Conservation (phyloP, 2,329 filamentous ascomycete genomes). For the Tolypocladium inflatum region DNA sequence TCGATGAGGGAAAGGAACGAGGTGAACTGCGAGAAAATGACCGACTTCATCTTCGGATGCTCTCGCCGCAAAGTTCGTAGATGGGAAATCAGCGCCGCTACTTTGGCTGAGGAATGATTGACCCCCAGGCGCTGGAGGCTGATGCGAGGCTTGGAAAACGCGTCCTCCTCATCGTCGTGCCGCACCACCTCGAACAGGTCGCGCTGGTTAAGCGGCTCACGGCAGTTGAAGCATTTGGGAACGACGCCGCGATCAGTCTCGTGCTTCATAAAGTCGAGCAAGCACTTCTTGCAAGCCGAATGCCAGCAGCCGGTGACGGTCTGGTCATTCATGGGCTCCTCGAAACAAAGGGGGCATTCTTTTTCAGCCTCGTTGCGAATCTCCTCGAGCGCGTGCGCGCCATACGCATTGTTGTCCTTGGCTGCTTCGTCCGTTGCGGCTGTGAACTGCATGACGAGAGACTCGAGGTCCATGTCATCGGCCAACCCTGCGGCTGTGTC, state of each 20-base stretch:
- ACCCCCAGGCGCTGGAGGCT: slow-evolving; percentile 51
- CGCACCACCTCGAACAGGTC: slow-evolving; percentile 90
- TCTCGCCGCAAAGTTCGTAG: slow-evolving; percentile 59
- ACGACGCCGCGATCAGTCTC: slow-evolving; percentile 67
- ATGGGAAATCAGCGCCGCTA: slow-evolving; percentile 67
- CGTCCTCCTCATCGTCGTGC: slow-evolving; percentile 53
- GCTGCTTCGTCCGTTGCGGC: slow-evolving; percentile 53
- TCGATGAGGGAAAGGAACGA: slow-evolving; percentile 90
- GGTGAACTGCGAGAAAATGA: slow-evolving; percentile 96
- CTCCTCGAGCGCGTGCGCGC: slow-evolving; percentile 77
- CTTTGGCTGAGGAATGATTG: slow-evolving; percentile 75
- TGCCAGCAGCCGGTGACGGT: slow-evolving; percentile 97
- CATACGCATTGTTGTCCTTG: slow-evolving; percentile 57
- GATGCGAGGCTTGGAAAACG: slow-evolving; percentile 39
- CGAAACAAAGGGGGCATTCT: slow-evolving; percentile 90
- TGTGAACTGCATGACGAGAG: slow-evolving; percentile 77
- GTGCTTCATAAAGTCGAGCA: slow-evolving; percentile 84
- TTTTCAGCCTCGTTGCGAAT: slow-evolving; percentile 82
- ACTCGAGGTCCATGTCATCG: slow-evolving; percentile 92
- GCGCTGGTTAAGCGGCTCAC: slow-evolving; percentile 68
- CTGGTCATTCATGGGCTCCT: slow-evolving; percentile 92
- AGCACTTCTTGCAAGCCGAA: slow-evolving; percentile 86
- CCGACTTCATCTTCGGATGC: slow-evolving; percentile 68
- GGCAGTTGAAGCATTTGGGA: slow-evolving; percentile 84
- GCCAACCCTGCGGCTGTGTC: slow-evolving; percentile 74